A percentile compares a stretch with the other conserved stretches of the same genome.
These are phyloP conservation scores for Acanthamoeba lugdunensis DNA, from an alignment of 208 protist genomes.

Conservation along the genomic window DNA sequence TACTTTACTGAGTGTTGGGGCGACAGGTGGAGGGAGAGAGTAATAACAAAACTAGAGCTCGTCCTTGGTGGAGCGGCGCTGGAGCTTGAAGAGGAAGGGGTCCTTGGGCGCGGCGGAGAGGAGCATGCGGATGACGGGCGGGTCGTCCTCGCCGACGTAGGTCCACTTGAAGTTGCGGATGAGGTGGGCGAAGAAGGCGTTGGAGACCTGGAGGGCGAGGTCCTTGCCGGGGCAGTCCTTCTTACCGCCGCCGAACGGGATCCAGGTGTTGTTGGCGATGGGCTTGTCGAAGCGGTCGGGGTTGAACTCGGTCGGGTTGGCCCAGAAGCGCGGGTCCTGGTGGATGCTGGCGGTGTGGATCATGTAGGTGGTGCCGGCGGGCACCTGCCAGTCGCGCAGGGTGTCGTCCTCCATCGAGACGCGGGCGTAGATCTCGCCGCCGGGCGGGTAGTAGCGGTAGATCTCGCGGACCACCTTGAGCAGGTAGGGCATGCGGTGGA, in stretches of 20 bases:
- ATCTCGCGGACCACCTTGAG: slow-evolving; percentile 2
- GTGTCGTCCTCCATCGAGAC: background rate
- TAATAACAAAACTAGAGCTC: no score
- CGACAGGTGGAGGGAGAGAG: no score
- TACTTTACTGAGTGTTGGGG: no score
- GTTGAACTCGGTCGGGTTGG: background rate
- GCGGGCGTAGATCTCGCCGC: background rate
- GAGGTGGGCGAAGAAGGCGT: background rate
- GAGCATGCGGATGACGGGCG: background rate
- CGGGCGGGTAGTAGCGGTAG: slow-evolving; percentile 11
- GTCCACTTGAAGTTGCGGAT: slow-evolving; percentile 27
- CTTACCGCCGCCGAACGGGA: slow-evolving; percentile 10
- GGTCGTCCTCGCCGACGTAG: background rate
- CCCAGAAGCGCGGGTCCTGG: slow-evolving; percentile 24
- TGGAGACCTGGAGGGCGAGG: background rate
- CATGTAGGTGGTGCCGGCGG: slow-evolving; percentile 6
- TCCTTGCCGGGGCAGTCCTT: slow-evolving; percentile 2
- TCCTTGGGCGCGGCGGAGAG: background rate
- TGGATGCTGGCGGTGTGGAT: slow-evolving; percentile 3
- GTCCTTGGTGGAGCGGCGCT: background rate
- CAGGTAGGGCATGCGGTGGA: slow-evolving; percentile 2
- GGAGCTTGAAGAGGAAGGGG: background rate
- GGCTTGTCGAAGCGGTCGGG: slow-evolving; percentile 33
- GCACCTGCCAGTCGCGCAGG: background rate
- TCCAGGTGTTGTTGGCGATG: background rate